Base-by-base conservation (phyloP, 2,329 filamentous ascomycete genomes). In the Lecanicillium sp. region DNA sequence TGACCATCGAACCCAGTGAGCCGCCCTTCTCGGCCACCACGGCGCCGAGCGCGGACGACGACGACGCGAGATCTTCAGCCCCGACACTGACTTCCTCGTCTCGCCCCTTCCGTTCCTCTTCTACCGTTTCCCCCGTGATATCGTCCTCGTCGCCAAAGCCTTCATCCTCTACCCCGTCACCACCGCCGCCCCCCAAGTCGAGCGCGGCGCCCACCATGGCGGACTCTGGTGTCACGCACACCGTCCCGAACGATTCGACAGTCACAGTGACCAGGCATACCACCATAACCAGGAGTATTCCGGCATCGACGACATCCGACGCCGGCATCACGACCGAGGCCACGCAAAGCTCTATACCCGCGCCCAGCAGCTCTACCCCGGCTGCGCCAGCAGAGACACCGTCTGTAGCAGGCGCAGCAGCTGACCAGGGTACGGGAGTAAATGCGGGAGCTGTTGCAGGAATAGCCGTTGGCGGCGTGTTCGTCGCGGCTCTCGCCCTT, bases 191-290 rank as follows among this genome's bases (percentile, higher is more conserved):
- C n/a, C 24, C 42, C 8, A 12, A 29, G 17, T 42, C 48, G 17
- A 51, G 30, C 20, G 43, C 37, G 20, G 3, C 58, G 1, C 56
- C 42, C n/a, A 57, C 51, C 35, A 62, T 58, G 56, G 64, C 63
- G 10, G 66, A 67, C 51, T 67, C 65, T 10, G 64, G 65, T 17
- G 58, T 58, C 43, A 68, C 65, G 17, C 62, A 59, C 38, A 67
- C 63, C 7, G 60, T 68, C 32, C 61, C 64, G 6, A 68, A 66
- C 46, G 56, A 58, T 27, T 57, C 59, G 3, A 54, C 59, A 30
- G 55, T 69, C 36, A 68, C 66, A 2, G 49, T 67, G 14, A 68
- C 62, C 9, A 62, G 49, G 33, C 62, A 64, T 43, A 68, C 64
- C n/a, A 50, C 62, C 39, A 56, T 63, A 27, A 49, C 48, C 35